Base-by-base conservation (phyloP, 139 green algal genomes). In the Tetradesmus obliquus region DNA sequence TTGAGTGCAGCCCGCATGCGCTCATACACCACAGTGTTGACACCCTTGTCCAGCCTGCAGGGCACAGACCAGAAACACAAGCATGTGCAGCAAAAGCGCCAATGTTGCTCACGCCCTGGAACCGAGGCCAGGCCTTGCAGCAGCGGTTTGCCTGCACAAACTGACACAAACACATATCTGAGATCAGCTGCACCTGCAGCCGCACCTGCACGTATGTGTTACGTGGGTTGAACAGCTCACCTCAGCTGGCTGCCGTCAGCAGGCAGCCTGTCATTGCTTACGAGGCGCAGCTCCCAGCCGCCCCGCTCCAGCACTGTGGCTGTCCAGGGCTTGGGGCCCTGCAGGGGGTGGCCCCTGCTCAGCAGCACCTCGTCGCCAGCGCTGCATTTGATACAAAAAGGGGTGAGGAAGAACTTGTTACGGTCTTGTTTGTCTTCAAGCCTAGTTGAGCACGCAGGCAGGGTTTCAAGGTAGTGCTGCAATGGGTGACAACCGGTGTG, bases 31-130 rank as follows among this genome's bases (percentile, higher is more conserved):
- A 86, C 74, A 55, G 92, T 93, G 85, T 95, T 93, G 13, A 90
- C 93, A 8, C 93, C 93, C 57, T 92, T 86, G 81, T 95, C 93
- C 55, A 95, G 5, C 88, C 93, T 94, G 90, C 8, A 82, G 9
- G 15, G 1, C 58, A 66, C 12, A 79, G 9, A 2, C 12, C 72
- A 7, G 12, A 1, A 82, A 7, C 1, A 82, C 6, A 45, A 19
- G 15, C 1, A 79, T 19, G 69, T 15, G 15, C 32, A 45, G 32
- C 32, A 45, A 45, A 45, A 45, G 32, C 32, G 32, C 32, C 32
- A 45, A 45, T 45, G 32, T 45, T 45, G 32, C 32, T 45, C 0
- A 0, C 32, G 32, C 32, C 32, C 32, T 45, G 32, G 0, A 45
- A 45, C 32, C 32, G 32, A 45, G 32, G 32, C 32, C 32, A 45